These are phyloP conservation scores for Ustulina deusta DNA, from an alignment of 2,329 filamentous ascomycete genomes.

Conservation along the genomic window DNA sequence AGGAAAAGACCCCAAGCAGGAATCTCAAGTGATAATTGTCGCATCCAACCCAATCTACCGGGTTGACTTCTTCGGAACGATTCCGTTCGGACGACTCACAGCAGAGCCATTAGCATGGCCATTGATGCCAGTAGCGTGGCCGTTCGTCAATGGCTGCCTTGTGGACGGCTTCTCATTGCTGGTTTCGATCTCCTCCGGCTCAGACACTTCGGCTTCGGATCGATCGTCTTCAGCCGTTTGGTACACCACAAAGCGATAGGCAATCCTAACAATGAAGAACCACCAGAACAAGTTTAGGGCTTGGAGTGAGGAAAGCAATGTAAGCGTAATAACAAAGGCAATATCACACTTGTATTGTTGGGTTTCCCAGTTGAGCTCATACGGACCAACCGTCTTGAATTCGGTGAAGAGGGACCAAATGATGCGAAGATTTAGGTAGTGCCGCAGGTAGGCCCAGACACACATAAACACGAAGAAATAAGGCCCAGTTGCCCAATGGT, in stretches of 20 bases:
- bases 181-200: conserved; percentile 59
- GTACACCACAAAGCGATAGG: conserved; percentile 74
- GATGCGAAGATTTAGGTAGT: conserved; percentile 84
- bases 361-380: conserved; percentile 79
- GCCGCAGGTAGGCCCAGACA: conserved; percentile 90
- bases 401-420: conserved; percentile 80
- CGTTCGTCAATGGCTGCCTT: conserved; percentile 45
- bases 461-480: conserved; percentile 87
- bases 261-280: conserved; percentile 80
- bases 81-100: conserved; percentile 43
- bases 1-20: conserved; percentile 38
- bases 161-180: conserved; percentile 41
- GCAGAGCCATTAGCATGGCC: conserved; percentile 44
- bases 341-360: conserved; percentile 82
- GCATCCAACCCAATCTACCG: conserved; percentile 37
- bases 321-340: conserved; percentile 74
- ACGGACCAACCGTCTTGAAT: conserved; percentile 80
- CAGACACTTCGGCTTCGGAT: conserved; percentile 75
- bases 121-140: conserved; percentile 43
- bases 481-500: conserved; percentile 79
- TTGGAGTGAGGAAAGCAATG: conserved; percentile 75
- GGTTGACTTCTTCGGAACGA: conserved; percentile 42
- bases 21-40: conserved; percentile 30
- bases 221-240: conserved; percentile 76
- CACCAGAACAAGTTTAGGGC: conserved; percentile 86